Conservation (phyloP, 768 basidiomycete species). For the Macrolepiota fuliginosa region DNA sequence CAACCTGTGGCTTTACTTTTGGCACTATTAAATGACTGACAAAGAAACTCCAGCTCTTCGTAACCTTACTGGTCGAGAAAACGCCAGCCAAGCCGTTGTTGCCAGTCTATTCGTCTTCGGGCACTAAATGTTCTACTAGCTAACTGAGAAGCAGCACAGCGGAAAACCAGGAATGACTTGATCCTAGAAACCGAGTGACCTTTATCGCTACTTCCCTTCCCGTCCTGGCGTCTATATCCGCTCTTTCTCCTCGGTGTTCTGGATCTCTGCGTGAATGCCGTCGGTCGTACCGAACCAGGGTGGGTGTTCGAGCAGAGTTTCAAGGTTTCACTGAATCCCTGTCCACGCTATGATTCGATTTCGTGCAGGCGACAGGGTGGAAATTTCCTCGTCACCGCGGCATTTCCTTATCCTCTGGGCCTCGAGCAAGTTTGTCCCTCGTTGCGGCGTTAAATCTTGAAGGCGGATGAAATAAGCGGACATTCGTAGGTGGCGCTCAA, state of each 20-base stretch:
- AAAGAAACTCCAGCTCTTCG: background rate
- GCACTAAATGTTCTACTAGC: background rate
- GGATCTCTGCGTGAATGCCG: background rate
- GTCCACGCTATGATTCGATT: too few relatives aligned
- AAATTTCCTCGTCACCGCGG: too few relatives aligned
- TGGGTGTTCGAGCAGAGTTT: background rate
- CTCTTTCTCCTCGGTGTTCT: background rate
- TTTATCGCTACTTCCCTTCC: background rate
- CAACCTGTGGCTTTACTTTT: background rate
- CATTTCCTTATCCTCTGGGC: too few relatives aligned
- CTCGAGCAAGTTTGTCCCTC: too few relatives aligned
- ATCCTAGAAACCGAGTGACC: background rate
- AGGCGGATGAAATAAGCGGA: too few relatives aligned
- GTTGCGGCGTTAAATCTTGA: too few relatives aligned
- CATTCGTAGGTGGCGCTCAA: too few relatives aligned
- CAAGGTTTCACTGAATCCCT: background rate
- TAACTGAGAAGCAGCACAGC: background rate
- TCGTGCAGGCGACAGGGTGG: too few relatives aligned
- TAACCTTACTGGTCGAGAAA: background rate
- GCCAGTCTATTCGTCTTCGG: background rate
- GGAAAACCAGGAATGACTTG: background rate
- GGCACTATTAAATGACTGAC: background rate
- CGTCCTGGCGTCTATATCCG: background rate
- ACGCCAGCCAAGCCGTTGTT: background rate
- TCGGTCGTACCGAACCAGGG: too few relatives aligned